Conservation (phyloP, 106 monocot genomes). For the Dioscorea dumetorum region DNA sequence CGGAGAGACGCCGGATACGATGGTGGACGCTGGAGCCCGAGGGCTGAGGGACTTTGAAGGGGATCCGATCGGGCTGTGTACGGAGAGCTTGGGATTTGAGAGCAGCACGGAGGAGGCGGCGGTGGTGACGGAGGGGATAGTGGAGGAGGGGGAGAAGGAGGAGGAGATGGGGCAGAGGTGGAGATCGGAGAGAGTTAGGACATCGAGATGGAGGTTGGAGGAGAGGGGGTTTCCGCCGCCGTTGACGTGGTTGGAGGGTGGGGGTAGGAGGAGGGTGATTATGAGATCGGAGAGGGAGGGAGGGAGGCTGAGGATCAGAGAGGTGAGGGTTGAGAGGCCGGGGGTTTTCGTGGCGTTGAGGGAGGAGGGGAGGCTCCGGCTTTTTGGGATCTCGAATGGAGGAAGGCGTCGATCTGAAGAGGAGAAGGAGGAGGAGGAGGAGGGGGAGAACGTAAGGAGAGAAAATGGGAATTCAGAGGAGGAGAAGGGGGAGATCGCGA, state of each 20-base stretch:
- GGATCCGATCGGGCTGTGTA: neutral
- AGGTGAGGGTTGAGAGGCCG: neutral
- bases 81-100: neutral
- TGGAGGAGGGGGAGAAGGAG: neutral
- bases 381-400: neutral
- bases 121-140: neutral
- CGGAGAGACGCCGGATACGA: neutral
- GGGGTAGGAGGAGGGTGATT: neutral
- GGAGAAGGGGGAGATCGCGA: too few species aligned
- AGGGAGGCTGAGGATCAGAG: neutral
- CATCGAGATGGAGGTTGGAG: neutral
- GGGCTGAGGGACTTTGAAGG: neutral
- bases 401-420: too few species aligned
- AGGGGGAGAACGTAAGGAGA: too few species aligned
- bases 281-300: neutral
- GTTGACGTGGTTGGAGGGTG: neutral
- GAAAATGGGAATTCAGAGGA: too few species aligned
- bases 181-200: neutral
- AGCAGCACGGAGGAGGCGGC: neutral
- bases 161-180: neutral
- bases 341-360: neutral
- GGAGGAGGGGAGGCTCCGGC: neutral
- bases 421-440: too few species aligned
- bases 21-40: neutral
- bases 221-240: neutral